phyloP scores from a whole-genome alignment of 208 protist species.

The Leishmania guyanensis region DNA sequence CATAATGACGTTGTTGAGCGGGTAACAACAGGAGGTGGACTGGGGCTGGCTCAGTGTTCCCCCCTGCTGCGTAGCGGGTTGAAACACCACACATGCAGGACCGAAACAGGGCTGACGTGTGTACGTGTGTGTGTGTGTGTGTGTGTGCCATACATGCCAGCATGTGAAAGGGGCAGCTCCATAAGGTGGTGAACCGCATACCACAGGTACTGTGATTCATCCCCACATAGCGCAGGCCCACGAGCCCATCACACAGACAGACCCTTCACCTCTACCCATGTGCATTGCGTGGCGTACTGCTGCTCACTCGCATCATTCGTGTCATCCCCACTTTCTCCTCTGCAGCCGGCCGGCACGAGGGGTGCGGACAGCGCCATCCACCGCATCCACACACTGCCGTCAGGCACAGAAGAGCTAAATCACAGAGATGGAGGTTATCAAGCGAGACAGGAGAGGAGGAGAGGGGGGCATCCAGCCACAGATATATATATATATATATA shows the following conservation, averaged over 20 bases:
- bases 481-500: slow-evolving; percentile 11
- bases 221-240: not conserved
- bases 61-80: not conserved
- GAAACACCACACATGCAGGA: too few relatives aligned
- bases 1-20: not conserved
- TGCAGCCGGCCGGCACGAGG: not conserved
- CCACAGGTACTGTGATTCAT: not conserved
- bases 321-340: not conserved
- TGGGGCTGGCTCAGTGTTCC: not conserved
- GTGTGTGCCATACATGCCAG: not conserved
- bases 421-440: not conserved
- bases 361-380: not conserved
- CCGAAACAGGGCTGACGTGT: not conserved
- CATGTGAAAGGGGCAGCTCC: too few relatives aligned
- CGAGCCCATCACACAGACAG: not conserved
- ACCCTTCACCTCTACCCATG: not conserved
- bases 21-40: not conserved
- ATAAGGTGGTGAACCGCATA: not conserved
- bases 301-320: not conserved
- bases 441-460: not conserved
- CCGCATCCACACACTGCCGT: not conserved
- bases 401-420: not conserved
- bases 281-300: not conserved
- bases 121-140: not conserved
- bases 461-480: not conserved